Evolutionary conservation across 352 stramenopile genomes (phyloP).

Genomic region (Globisporangium lucens): DNA sequence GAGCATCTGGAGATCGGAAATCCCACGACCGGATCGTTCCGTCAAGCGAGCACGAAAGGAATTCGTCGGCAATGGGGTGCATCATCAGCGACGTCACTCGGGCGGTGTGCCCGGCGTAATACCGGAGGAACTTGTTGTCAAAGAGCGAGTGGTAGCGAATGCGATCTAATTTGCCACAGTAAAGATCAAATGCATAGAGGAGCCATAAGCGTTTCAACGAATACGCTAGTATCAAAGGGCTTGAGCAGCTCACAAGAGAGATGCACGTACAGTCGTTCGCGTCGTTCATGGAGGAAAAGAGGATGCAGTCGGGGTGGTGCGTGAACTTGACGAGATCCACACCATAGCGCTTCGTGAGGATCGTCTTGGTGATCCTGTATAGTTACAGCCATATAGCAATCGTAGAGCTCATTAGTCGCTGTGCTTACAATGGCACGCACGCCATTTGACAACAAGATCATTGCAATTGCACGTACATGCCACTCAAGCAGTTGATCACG

Average conservation of each 20-base stretch:
- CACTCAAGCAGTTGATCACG: constrained; percentile 80
- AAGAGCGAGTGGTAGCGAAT: constrained; percentile 88
- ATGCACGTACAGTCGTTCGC: constrained; percentile 58
- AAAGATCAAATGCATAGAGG: not conserved
- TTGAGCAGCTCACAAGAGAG: not conserved
- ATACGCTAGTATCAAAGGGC: not conserved
- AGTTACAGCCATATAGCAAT: not conserved
- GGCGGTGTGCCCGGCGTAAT: constrained; percentile 76
- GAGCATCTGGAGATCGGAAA: constrained; percentile 60
- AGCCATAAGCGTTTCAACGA: too few species aligned
- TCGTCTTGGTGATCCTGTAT: constrained; percentile 75
- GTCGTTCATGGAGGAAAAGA: constrained; percentile 79
- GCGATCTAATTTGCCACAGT: constrained; percentile 35
- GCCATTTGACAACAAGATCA: too few species aligned
- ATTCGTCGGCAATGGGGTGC: constrained; percentile 82
- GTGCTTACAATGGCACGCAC: not conserved
- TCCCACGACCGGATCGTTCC: constrained; percentile 81
- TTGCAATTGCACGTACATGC: constrained; percentile 45
- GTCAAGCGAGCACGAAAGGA: constrained; percentile 78
- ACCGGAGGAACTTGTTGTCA: constrained; percentile 89
- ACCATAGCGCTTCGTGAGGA: constrained; percentile 83
- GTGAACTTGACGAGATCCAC: constrained; percentile 77
- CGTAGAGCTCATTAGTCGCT: not conserved
- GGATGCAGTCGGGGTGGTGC: constrained; percentile 81
- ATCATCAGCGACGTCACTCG: constrained; percentile 85